Base-by-base conservation (phyloP, 2,329 filamentous ascomycete genomes). In the Rugonectria rugulosa region DNA sequence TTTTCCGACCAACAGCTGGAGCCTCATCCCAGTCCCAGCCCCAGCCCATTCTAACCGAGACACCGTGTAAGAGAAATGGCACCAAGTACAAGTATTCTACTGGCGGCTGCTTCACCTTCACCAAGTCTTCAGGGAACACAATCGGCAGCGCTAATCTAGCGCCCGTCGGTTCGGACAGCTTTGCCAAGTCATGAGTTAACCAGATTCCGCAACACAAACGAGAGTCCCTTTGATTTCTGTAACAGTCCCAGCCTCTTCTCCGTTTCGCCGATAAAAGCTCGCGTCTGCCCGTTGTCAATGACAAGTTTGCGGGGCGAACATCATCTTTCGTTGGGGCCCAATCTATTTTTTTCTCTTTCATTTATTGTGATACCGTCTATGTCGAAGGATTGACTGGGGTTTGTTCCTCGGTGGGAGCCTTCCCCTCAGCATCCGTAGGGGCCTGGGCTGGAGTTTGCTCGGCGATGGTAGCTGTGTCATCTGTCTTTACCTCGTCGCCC, bases 401-500 rank as follows among this genome's bases (percentile, higher is more conserved):
- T 19, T 50, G 45, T 27, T 56, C 53, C 11, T 56, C 41, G 17
- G 27, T 20, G n/a, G 45, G 2, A 11, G 45, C 26, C 40, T 55
- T 49, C 24, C 44, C 38, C 21, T 53, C 50, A n/a, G 23, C n/a
- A n/a, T n/a, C n/a, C n/a, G n/a, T 21, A 24, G 32, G 7, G 7
- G 23, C 14, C 31, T 38, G 44, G 6, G 11, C 8, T 3, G 31
- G 29, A 48, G 31, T 40, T 36, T 45, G 29, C 55, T 63, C 62
- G 11, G 54, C 32, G 41, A 49, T 46, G 17, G 49, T 44, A 51
- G 60, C 40, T 42, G 49, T 49, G 15, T 65, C 56, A n/a, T 61
- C 64, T 21, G 59, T 63, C 61, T 70, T 68, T 24, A 32, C 67
- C 42, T 74, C 73, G 40, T 78, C 72, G 9, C 73, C 75, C 65